Evolutionary conservation across 1,284 basidiomycete genomes (phyloP), one percentile per base, ranked within the genome.

Genomic region (Waitea zeae): DNA sequence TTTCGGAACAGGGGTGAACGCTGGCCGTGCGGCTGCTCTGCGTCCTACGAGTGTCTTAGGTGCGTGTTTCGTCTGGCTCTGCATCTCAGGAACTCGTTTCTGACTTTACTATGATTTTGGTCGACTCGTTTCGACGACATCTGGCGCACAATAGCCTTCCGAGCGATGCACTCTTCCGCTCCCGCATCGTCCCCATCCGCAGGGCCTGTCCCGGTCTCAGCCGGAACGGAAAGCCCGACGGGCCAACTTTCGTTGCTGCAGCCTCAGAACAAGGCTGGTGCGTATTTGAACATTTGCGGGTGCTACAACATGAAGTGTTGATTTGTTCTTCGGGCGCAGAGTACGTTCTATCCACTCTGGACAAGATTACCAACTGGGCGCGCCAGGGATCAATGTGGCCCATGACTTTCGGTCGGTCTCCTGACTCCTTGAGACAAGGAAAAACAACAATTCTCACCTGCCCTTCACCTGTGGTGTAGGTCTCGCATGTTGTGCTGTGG

Each of bases 381-480:
- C 68, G 93, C 39, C 92, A 97, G 59, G 81, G 93, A 38, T 95
- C 88, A 20, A 93, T 97, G 77, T 99, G 95, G 95, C 95, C 95
- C 30, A 95, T 98, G 90, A 97, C 92, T 32, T 96, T 89, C 55
- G 83, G 84, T 83, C 44, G 38, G 64, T 49, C 12, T 19, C 9
- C 12, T 14, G 13, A 28, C 29, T 26, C 28, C 6, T 18, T 24
- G 15, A 13, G 28, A 36, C 40, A 20, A 12, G 12, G 29, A 13
- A 20, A 19, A 7, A 6, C 31, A 7, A 7, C 7, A 6, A 9
- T 7, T 12, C 18, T 20, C 19, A 33, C 29, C 26, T 34, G 3
- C 17, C 17, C 30, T 33, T 31, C 38, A 34, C 26, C 20, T 14
- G 24, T 20, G 24, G 2, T 11, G 36, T 58, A 81, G 89, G 89